These are phyloP conservation scores for Dimocarpus longan DNA, from an alignment of 345 rosid species.

Conservation along the genomic window DNA sequence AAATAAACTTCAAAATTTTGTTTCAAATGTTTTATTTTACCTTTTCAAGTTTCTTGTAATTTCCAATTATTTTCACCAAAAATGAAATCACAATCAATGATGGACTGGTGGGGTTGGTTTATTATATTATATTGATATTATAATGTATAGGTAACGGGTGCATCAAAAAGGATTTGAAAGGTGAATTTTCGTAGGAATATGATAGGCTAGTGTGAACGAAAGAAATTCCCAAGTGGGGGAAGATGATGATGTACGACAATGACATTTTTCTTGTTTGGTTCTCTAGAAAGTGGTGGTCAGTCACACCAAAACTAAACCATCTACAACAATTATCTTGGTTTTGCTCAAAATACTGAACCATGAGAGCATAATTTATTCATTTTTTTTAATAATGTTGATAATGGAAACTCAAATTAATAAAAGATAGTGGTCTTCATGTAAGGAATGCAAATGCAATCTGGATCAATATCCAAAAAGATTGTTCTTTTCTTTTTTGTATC, in stretches of 20 bases:
- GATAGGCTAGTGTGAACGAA: constrained; percentile 14
- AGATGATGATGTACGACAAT: constrained; percentile 21
- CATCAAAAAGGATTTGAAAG: constrained; percentile 21
- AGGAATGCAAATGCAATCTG: too few species aligned
- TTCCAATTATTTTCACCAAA: not conserved
- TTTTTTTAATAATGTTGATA: too few species aligned
- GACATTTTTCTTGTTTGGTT: constrained; percentile 18
- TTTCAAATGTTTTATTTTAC: too few species aligned
- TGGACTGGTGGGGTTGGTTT: not conserved
- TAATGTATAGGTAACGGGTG: constrained; percentile 8
- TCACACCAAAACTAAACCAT: not conserved
- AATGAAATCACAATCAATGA: not conserved
- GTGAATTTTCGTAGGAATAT: not conserved
- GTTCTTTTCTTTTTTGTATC: not conserved
- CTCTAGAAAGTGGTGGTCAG: constrained; percentile 20
- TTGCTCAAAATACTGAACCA: not conserved
- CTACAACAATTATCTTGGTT: constrained; percentile 7
- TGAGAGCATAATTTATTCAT: too few species aligned
- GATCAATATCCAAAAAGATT: too few species aligned
- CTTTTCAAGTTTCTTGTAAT: too few species aligned
- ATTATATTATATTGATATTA: not conserved
- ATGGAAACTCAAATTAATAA: too few species aligned
- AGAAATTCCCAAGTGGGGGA: not conserved
- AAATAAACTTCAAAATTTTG: not conserved
- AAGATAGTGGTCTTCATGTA: too few species aligned